Percentiles rank a stretch among this genome's conserved stretches.
These are phyloP conservation scores for Hygrophila difformis DNA, from an alignment of 257 asterid species.

Conservation along the genomic window DNA sequence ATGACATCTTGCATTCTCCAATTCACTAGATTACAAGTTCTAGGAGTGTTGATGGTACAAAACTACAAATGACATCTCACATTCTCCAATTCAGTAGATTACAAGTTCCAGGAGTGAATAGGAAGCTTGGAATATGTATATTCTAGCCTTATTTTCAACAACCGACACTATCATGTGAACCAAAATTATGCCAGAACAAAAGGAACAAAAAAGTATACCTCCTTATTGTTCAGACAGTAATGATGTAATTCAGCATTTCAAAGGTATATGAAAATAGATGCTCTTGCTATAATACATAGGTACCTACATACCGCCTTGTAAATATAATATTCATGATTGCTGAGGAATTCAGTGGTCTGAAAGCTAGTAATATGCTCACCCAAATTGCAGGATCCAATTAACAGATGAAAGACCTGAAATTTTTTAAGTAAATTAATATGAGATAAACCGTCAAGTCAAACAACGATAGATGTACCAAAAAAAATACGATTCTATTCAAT, in stretches of 20 bases:
- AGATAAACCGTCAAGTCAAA: conserved; percentile 12
- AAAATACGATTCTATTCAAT: conserved; percentile 3
- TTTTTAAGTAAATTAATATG: conserved; percentile 14
- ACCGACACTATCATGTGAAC: background rate
- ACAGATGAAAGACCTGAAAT: conserved; percentile 87
- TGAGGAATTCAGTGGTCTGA: conserved; percentile 1
- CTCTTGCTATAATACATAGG: conserved; percentile 3
- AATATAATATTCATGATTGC: conserved; percentile 2
- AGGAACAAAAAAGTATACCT: background rate
- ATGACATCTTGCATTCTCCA: too few species aligned
- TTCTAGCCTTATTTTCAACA: background rate
- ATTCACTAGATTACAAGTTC: too few species aligned
- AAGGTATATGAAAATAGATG: background rate
- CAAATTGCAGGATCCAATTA: conserved; percentile 83
- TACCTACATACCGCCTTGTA: conserved; percentile 9
- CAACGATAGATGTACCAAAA: too few species aligned
- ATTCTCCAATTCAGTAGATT: too few species aligned
- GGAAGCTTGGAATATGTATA: background rate
- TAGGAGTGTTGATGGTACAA: too few species aligned
- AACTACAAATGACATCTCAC: too few species aligned
- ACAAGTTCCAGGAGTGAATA: too few species aligned
- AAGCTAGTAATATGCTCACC: conserved; percentile 46
- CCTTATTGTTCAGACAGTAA: background rate
- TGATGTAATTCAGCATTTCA: background rate
- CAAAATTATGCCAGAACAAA: background rate